Base-by-base conservation (phyloP, 192 early-diverging fungal species). In the Coemansia sp. region DNA sequence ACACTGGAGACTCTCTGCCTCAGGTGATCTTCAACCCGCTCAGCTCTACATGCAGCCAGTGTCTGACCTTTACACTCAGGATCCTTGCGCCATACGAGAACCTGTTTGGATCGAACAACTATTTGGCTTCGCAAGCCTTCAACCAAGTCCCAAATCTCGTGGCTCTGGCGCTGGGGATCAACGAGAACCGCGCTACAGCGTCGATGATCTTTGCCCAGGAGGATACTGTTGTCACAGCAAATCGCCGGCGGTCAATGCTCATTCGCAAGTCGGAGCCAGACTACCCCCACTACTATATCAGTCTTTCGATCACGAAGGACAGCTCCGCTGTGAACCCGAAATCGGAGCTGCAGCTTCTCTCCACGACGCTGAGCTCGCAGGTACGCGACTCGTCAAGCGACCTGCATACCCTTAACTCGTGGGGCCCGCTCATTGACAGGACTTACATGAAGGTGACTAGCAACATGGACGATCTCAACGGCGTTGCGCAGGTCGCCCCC, bases 101-200 rank as follows among this genome's bases (percentile, higher is more conserved):
- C 47, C 62, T 82, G 70, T 73, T 82, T 66, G 79, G 79, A 12
- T 67, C 74, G 8, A 69, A 70, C 68, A 82, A 82, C 71, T 76
- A 76, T 49, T 45, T 82, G 41, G 79, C 79, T 4, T 73, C 74
- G 40, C 79, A 82, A 62, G 71, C 71, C 7, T 82, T 82, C 62
- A 76, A 76, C 58, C 46, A 68, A 18, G 18, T 76, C 5, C 79
- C 79, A 2, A 52, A 76, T 58, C 65, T 73, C 18, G 42, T 82
- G 55, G 79, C 79, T 2, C 36, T 47, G n/a, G 79, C 74, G 36
- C 58, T 82, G 62, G 65, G 67, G 6, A 73, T 76, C 47, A 76
- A 65, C 71, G 32, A 61, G 52, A 82, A 76, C 68, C 74, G 79
- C 7, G 71, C 71, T 8, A 70, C 68, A 41, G 69, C 79, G 21